Base-by-base conservation (phyloP, 2,329 filamentous ascomycete genomes). In the Mycocentrospora acerina region DNA sequence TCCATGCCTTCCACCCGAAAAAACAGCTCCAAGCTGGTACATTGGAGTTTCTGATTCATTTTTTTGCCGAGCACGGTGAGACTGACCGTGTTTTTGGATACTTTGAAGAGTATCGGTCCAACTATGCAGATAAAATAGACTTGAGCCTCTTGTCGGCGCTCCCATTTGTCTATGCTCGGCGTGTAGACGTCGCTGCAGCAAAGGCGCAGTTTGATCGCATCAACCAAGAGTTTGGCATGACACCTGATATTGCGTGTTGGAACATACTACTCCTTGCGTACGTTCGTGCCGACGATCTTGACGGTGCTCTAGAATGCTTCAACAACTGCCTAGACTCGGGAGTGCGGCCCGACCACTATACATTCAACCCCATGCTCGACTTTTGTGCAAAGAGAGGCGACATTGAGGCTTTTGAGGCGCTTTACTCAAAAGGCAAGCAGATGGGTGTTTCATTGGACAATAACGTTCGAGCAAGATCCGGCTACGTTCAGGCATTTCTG, bases 241-340 rank as follows among this genome's bases (percentile, higher is more conserved):
- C 71, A 28, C 84, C 83, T 6, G 79, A 81, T 47, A 63, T 76
- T 1, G 62, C 73, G 24, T 81, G 78, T 46, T 95, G 86, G 84
- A 95, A 95, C 58, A 82, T 83, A 15, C 67, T 95, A 18, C 72
- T 97, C 30, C 81, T 84, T 55, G 83, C 85, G 3, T 79, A 90
- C 64, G 75, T 77, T 13, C 81, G 81, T 51, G 77, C 78, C 1
- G 75, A 80, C 32, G 81, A 93, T 58, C 77, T 87, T 29, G 72
- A 80, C n/a, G 79, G 80, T 5, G 85, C 83, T 10, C 70, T 88
- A 40, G 60, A 72, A 6, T 75, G 77, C 32, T 90, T 94, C 54
- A 74, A 82, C 13, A 68, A 76, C 8, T 75, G 93, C 60, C 42
- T 78, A 3, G 47, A 74, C 51, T 53, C 62, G 45, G 56, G 70